Base-by-base conservation (phyloP, 768 basidiomycete species). In the Exsudoporus frostii region DNA sequence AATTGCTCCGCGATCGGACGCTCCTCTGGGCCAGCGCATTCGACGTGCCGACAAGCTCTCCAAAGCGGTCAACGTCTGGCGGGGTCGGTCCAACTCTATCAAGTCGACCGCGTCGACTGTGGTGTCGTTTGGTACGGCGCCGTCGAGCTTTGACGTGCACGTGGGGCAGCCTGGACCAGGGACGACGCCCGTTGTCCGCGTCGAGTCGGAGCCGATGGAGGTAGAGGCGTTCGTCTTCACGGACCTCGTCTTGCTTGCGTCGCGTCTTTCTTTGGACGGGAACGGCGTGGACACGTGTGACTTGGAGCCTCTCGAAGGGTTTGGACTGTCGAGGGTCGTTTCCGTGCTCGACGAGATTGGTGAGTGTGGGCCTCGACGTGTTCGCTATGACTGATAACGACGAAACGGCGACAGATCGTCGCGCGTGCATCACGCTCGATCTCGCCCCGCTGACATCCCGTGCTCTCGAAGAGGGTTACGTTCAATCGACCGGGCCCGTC, bases 191-290 rank as follows among this genome's bases (percentile, higher is more conserved):
- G 40, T 66, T 7, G 62, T 69, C 24, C 62, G 59, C 11, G 51
- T 64, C 53, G 65, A 69, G 54, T 64, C 62, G 1, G 62, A 57
- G 44, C 58, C 59, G 9, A n/a, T 62, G 38, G 55, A 66, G 17
- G 60, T 74, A 9, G 73, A 75, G 44, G 72, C 67, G 15, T 74
- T 82, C 50, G 77, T 88, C 14, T 90, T 92, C 68, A 81, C 81
- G 17, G 90, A 93, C 65, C 51, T 92, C 30, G 65, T 89, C 44
- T 59, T 92, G n/a, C 65, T 91, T 27, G 78, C 82, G 17, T 70
- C 48, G 1, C 50, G 45, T 5, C 45, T 45, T 17, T 11, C 70
- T 22, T 70, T 9, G 11, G 24, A 38, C 1, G 55, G 54, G 27
- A 33, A 32, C 20, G 48, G 66, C 65, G 68, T 55, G 55, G 55